phyloP scores from a whole-genome alignment of 768 basidiomycete genomes.

The Termitomyces sp. region DNA sequence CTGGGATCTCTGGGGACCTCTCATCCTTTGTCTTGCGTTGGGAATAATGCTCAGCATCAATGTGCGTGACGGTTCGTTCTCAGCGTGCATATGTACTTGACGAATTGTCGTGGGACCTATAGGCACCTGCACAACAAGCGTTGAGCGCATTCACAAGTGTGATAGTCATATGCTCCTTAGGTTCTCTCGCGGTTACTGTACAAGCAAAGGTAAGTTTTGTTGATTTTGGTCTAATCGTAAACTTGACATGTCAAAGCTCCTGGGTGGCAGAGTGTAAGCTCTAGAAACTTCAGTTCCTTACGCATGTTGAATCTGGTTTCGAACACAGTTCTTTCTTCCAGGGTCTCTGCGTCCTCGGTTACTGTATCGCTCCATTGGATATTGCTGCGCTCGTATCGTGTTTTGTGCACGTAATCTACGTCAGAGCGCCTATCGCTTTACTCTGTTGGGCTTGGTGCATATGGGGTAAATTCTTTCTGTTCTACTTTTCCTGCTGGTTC shows the following conservation, averaged over 20 bases:
- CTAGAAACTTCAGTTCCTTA: background rate
- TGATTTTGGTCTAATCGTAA: constrained; percentile 1
- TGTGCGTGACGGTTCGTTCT: constrained; percentile 32
- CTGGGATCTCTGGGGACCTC: constrained; percentile 98
- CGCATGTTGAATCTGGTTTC: background rate
- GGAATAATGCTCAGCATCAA: constrained; percentile 84
- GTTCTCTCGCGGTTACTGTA: constrained; percentile 88
- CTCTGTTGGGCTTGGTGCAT: constrained; percentile 94
- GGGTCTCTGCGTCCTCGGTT: constrained; percentile 89
- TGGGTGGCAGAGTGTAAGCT: constrained; percentile 77
- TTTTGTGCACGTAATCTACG: constrained; percentile 80
- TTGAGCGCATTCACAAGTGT: constrained; percentile 90
- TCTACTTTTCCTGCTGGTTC: background rate
- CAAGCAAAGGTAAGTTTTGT: constrained; percentile 75
- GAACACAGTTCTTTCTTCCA: constrained; percentile 84
- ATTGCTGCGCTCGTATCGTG: constrained; percentile 85
- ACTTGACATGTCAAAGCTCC: constrained; percentile 37
- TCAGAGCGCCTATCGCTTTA: constrained; percentile 81
- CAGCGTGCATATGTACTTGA: background rate
- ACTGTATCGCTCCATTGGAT: constrained; percentile 90
- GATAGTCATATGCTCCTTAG: constrained; percentile 88
- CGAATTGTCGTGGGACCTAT: background rate
- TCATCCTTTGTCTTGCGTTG: constrained; percentile 74
- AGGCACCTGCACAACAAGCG: constrained; percentile 83
- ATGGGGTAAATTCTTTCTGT: constrained; percentile 65